phyloP scores from a whole-genome alignment of 345 rosid genomes.

The Turnera subulata region DNA sequence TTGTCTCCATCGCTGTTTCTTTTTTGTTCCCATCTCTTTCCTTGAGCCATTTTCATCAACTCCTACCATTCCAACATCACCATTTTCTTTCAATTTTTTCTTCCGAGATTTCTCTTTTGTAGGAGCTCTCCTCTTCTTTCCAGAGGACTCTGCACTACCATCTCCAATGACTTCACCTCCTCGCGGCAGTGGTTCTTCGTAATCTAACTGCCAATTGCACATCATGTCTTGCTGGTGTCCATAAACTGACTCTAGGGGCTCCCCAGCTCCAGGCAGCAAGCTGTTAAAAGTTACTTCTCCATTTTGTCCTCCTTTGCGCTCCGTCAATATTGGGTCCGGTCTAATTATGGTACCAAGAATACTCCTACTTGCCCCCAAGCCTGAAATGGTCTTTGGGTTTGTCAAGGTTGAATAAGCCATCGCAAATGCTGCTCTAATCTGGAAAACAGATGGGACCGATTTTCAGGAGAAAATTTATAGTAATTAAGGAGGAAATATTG shows the following conservation, averaged over 20 bases:
- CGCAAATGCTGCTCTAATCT: conserved; percentile 90
- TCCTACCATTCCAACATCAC: conserved; percentile 15
- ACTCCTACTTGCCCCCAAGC: conserved; percentile 69
- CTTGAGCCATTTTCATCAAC: conserved; percentile 25
- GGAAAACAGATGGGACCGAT: conserved; percentile 12
- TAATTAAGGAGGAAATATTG: not conserved
- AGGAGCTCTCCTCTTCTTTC: conserved; percentile 50
- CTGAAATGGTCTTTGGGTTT: conserved; percentile 51
- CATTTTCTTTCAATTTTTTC: conserved; percentile 35
- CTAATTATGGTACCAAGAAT: conserved; percentile 91
- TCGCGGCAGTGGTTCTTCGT: conserved; percentile 63
- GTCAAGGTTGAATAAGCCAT: conserved; percentile 77
- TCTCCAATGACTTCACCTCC: conserved; percentile 36
- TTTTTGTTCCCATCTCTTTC: conserved; percentile 31
- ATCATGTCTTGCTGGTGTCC: conserved; percentile 44
- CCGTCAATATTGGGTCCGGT: conserved; percentile 61
- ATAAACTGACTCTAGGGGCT: conserved; percentile 39
- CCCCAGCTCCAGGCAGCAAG: conserved; percentile 86
- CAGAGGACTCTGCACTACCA: conserved; percentile 36
- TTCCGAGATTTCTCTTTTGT: conserved; percentile 37
- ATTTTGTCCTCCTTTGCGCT: conserved; percentile 73
- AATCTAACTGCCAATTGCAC: conserved; percentile 70
- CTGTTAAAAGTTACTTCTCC: conserved; percentile 62
- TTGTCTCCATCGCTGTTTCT: conserved; percentile 22
- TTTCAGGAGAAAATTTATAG: not conserved